Base-by-base conservation (phyloP, 257 asterid species). In the Euphrasia confusa region DNA sequence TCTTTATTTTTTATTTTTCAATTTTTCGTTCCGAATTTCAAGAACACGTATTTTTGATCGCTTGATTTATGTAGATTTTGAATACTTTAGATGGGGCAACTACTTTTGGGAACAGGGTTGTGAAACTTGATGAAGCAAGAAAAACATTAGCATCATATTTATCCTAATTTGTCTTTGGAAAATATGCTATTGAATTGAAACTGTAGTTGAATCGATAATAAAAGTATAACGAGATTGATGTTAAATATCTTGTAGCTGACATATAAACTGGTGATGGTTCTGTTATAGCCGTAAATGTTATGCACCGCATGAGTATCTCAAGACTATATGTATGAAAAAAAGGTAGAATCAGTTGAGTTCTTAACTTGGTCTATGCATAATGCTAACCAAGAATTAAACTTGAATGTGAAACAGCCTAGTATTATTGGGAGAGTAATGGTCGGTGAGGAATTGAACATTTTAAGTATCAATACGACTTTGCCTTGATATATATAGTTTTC, bases 21-120 rank as follows among this genome's bases (percentile, higher is more conserved):
- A 30, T 15, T 54, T 54, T 60, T 54, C 50, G 24, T 32, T 55
- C 60, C 33, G 47, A 63, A 11, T 58, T 58, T 67, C 58, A 70
- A 49, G 62, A 65, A 33, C 35, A 7, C 1, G 62, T 32, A 58
- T 1, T 30, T 40, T 66, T 8, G 7, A 47, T n/a, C 49, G 28
- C 32, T 9, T 50, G 67, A 60, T 44, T 60, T 15, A 48, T 62
- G 24, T 4, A 6, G 8, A 49, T 4, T 49, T 49, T 49, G 55
- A 14, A 30, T 30, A 30, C 33, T 30, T 2, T 5, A 30, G 12
- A 39, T 55, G 57, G 17, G 60, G 37, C 14, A 50, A 8, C 61
- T 24, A 18, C 48, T 45, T 49, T 44, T 1, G 28, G 39, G 13
- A 39, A 28, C 44, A 4, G 27, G 55, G 54, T 35, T 48, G 33